These are phyloP conservation scores for Stygiomarasmius scandens DNA, from an alignment of 1,284 basidiomycete species.

Conservation along the genomic window DNA sequence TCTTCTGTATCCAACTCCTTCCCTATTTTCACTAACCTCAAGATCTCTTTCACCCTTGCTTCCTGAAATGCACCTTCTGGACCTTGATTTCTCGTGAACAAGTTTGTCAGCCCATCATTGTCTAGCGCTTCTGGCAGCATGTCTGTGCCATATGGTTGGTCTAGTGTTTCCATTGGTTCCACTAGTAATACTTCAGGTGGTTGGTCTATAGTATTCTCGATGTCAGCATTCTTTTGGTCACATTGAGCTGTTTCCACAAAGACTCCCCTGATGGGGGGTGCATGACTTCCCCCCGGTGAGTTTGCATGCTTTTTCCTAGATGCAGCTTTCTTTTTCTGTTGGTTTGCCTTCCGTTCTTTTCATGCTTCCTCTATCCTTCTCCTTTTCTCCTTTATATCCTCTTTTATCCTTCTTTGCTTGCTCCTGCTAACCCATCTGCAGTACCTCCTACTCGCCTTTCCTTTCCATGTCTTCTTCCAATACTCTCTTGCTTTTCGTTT, in stretches of 20 bases:
- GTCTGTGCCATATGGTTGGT: background rate
- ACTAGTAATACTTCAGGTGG: background rate
- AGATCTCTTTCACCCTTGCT: conserved; percentile 1
- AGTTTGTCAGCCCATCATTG: background rate
- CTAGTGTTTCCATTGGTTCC: background rate
- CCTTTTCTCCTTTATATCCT: background rate
- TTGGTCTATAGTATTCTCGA: background rate
- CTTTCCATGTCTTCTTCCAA: background rate
- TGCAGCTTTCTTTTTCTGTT: background rate
- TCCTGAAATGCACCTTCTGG: background rate
- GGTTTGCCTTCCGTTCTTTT: too few relatives aligned
- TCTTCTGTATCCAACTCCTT: conserved; percentile 4
- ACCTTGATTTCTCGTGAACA: conserved; percentile 1
- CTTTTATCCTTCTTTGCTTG: background rate
- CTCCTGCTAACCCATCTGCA: background rate
- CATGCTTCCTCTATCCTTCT: background rate
- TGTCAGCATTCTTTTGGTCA: background rate
- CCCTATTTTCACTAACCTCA: conserved; percentile 10
- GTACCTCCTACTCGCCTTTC: too few relatives aligned
- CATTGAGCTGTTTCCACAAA: background rate
- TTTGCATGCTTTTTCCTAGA: background rate
- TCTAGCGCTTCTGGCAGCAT: background rate
- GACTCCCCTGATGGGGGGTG: conserved; percentile 4
- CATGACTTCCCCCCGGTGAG: conserved; percentile 2
- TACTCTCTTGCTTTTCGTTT: background rate